A percentile compares a stretch with the other conserved stretches of the same genome.
These are phyloP conservation scores for Cyclospora cayetanensis DNA, from an alignment of 169 alveolate species.

Conservation along the genomic window DNA sequence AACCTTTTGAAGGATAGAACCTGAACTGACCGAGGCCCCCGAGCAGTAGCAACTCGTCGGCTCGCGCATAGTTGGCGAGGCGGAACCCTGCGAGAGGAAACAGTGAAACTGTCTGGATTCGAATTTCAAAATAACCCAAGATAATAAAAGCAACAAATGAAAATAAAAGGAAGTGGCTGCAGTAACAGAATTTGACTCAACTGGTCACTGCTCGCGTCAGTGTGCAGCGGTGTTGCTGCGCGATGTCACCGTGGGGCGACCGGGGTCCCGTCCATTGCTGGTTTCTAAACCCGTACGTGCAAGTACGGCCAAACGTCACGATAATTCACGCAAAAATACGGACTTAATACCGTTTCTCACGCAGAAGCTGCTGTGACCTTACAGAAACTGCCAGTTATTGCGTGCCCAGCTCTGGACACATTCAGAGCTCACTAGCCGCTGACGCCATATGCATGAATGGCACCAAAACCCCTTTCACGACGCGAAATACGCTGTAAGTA, in stretches of 20 bases:
- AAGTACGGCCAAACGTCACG: no score
- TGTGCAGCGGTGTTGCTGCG: constrained; percentile 49
- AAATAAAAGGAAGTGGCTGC: constrained; percentile 10
- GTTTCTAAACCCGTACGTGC: no score
- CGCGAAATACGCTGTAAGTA: no score
- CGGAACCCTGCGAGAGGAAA: constrained; percentile 10
- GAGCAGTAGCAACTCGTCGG: constrained; percentile 61
- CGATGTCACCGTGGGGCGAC: constrained; percentile 66
- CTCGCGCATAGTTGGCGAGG: constrained; percentile 29
- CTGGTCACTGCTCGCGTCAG: constrained; percentile 46
- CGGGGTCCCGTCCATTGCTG: constrained; percentile 14
- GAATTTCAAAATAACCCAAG: constrained; percentile 50
- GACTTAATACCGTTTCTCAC: no score
- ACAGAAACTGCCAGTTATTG: no score
- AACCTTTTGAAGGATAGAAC: constrained; percentile 48
- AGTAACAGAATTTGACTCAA: not conserved
- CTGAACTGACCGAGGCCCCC: constrained; percentile 56
- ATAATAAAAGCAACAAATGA: constrained; percentile 46
- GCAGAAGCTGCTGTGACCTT: no score
- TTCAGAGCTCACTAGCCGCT: no score
- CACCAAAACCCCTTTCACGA: no score
- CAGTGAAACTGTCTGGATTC: constrained; percentile 37
- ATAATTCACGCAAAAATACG: no score
- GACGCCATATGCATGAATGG: no score
- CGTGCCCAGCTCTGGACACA: no score